A percentile compares a stretch with the other conserved stretches of the same genome.
Evolutionary conservation across 2,329 filamentous ascomycete species (phyloP).

Genomic region (Tolypocladium capitatum): DNA sequence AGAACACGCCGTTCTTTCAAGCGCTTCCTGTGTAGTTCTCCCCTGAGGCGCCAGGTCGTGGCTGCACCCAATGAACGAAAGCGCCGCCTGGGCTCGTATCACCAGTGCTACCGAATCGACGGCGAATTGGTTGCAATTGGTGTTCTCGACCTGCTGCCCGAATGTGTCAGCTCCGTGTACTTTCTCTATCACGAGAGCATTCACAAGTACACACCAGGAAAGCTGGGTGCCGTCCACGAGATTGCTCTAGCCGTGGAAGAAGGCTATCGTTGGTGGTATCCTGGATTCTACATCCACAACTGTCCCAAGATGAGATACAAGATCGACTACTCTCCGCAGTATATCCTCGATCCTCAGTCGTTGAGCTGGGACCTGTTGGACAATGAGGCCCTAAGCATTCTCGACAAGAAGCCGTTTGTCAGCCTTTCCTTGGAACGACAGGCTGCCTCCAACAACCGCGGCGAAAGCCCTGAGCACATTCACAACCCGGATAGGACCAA

Average conservation of each 20-base stretch:
- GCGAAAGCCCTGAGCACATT: neutral
- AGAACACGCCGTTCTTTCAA: conserved; percentile 51
- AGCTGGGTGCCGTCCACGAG: conserved; percentile 62
- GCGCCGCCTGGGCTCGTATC: conserved; percentile 55
- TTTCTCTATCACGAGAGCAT: conserved; percentile 71
- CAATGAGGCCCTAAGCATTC: conserved; percentile 30
- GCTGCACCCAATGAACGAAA: conserved; percentile 34
- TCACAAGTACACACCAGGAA: conserved; percentile 56
- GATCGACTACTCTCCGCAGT: conserved; percentile 62
- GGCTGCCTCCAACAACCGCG: neutral
- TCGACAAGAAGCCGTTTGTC: conserved; percentile 44
- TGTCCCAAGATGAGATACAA: conserved; percentile 81
- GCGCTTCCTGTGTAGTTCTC: conserved; percentile 62
- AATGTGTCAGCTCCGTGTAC: conserved; percentile 71
- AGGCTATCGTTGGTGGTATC: conserved; percentile 67
- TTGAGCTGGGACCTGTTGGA: conserved; percentile 50
- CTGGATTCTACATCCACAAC: conserved; percentile 67
- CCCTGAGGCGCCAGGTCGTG: conserved; percentile 36
- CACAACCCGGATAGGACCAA: neutral
- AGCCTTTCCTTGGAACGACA: conserved; percentile 27
- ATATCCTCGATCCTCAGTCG: conserved; percentile 56
- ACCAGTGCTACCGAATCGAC: conserved; percentile 72
- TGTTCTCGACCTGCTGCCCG: conserved; percentile 63
- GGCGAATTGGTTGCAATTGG: conserved; percentile 63
- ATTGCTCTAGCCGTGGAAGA: conserved; percentile 55